Percentiles rank a stretch among this genome's conserved stretches.
These are phyloP conservation scores for Candida oleophila DNA, from an alignment of 805 yeast genomes.

Conservation along the genomic window DNA sequence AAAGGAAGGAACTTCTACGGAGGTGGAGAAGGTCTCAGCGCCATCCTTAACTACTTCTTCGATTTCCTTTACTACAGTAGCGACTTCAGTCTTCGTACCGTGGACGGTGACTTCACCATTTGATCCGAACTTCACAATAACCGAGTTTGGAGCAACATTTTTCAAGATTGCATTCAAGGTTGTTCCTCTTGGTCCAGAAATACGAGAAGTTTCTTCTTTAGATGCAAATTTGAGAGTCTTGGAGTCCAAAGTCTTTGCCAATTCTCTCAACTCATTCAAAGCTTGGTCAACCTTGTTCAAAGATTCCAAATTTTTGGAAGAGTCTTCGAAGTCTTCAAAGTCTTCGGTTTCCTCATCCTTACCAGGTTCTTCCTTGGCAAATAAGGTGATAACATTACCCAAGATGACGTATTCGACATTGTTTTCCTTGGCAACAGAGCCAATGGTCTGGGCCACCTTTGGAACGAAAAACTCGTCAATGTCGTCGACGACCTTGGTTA, in stretches of 20 bases:
- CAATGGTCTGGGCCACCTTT: constrained; percentile 43
- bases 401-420: constrained; percentile 61
- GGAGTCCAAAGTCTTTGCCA: constrained; percentile 53
- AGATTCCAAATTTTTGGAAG: constrained; percentile 54
- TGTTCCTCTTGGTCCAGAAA: constrained; percentile 61
- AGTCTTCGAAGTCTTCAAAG: constrained; percentile 70
- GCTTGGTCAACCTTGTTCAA: constrained; percentile 54
- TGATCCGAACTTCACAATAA: constrained; percentile 47
- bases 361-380: constrained; percentile 46
- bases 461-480: constrained; percentile 61
- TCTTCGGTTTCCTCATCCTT: constrained; percentile 30
- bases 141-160: constrained; percentile 37
- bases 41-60: constrained; percentile 54
- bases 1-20: constrained; percentile 62
- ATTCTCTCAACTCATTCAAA: constrained; percentile 57
- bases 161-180: constrained; percentile 49
- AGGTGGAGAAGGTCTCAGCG: constrained; percentile 41
- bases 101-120: constrained; percentile 55
- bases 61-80: constrained; percentile 51
- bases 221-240: constrained; percentile 51
- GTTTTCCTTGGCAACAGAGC: constrained; percentile 40
- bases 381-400: constrained; percentile 54
- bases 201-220: constrained; percentile 51
- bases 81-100: constrained; percentile 68
- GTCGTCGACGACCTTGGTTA: constrained; percentile 57